Percentiles rank a stretch among this genome's conserved stretches.
phyloP scores from a whole-genome alignment of 768 basidiomycete species.

The Amanita polypyramis region DNA sequence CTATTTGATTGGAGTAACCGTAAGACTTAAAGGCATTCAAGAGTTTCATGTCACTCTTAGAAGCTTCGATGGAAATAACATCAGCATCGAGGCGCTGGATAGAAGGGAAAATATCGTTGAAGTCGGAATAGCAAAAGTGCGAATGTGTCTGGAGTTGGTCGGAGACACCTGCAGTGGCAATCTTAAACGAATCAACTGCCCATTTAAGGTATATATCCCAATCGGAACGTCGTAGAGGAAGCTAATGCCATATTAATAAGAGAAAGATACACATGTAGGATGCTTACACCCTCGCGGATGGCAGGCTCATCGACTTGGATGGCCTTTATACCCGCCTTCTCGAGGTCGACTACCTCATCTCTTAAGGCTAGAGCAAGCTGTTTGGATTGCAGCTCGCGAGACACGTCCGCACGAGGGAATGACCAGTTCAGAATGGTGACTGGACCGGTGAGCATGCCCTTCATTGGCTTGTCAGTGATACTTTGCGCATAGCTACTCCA shows the following conservation, averaged over 20 bases:
- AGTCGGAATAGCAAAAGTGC: slow-evolving; percentile 99
- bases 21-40: slow-evolving; percentile 90
- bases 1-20: slow-evolving; percentile 95
- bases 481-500: slow-evolving; percentile 98
- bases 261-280: slow-evolving; percentile 2
- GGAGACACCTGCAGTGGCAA: slow-evolving; percentile 91
- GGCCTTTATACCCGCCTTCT: slow-evolving; percentile 91
- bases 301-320: slow-evolving; percentile 99
- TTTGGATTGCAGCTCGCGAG: slow-evolving; percentile 94
- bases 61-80: slow-evolving; percentile 97
- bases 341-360: slow-evolving; percentile 95
- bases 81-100: slow-evolving; percentile 96
- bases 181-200: slow-evolving; percentile 99
- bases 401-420: slow-evolving; percentile 98
- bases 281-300: slow-evolving; percentile 91
- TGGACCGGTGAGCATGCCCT: slow-evolving; percentile 98
- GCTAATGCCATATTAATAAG: slow-evolving; percentile 27
- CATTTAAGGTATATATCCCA: slow-evolving; percentile 96
- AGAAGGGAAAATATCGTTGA: slow-evolving; percentile 96
- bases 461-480: slow-evolving; percentile 89
- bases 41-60: slow-evolving; percentile 98
- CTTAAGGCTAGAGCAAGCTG: slow-evolving; percentile 97
- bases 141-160: slow-evolving; percentile 96
- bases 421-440: slow-evolving; percentile 99
- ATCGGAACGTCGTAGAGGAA: slow-evolving; percentile 92